Conservation (phyloP, 1,284 basidiomycete species). For the Sphaerobolus stellatus region DNA sequence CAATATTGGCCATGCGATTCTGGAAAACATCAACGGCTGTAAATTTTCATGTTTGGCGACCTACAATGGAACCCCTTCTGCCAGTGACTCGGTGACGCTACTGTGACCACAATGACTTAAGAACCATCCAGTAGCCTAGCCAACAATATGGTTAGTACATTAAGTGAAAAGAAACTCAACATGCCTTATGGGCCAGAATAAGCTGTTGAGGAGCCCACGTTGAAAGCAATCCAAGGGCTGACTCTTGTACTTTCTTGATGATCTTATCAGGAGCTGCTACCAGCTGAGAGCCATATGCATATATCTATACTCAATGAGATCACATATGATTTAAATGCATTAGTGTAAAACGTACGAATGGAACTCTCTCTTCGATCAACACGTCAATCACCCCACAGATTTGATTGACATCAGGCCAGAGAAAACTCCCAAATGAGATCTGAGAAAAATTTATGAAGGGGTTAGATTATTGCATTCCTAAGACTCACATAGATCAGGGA, state of each 20-base stretch:
- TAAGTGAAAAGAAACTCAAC: too few relatives aligned
- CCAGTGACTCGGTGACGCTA: slow-evolving; percentile 16
- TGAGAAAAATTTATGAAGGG: neutral
- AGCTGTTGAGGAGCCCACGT: neutral
- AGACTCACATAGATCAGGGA: neutral
- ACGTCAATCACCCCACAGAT: neutral
- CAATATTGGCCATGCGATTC: slow-evolving; percentile 25
- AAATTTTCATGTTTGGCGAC: neutral
- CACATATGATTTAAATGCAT: too few relatives aligned
- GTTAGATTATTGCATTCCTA: neutral
- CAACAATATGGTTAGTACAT: too few relatives aligned
- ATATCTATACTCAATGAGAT: too few relatives aligned
- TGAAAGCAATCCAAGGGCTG: neutral
- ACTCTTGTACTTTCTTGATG: neutral
- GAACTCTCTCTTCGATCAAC: neutral
- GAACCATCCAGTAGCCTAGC: slow-evolving; percentile 15
- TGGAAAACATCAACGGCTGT: neutral
- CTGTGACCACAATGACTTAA: slow-evolving; percentile 19
- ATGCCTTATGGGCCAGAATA: neutral
- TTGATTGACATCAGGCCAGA: neutral
- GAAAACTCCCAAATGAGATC: neutral
- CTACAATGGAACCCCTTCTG: slow-evolving; percentile 16
- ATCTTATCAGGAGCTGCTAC: neutral
- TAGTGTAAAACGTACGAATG: neutral
- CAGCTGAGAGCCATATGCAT: too few relatives aligned